Base-by-base conservation (phyloP, 2,329 filamentous ascomycete genomes). In the Claviceps sp. region DNA sequence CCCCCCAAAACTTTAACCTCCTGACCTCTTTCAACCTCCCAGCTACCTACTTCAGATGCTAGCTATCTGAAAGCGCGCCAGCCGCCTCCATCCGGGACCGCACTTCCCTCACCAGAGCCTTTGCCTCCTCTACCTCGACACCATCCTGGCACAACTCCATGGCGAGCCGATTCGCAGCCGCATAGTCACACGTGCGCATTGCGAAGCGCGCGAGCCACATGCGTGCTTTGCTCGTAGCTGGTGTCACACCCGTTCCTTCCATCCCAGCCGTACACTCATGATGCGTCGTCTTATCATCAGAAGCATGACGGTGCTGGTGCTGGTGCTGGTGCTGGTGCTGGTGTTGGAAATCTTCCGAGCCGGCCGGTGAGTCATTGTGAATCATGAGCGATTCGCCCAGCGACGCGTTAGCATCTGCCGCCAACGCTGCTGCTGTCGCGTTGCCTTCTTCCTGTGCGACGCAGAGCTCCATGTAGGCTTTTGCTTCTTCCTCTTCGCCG, bases 101-200 rank as follows among this genome's bases (percentile, higher is more conserved):
- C 13, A 95, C 84, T 66, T 97, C 91, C 55, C 89, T 78, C 55
- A 95, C 86, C 59, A 97, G 72, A 3, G 89, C 89, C 70, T 97
- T 97, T 30, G 93, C 93, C 67, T 98, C 93, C 65, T 98, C 93
- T 2, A 97, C 89, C 67, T 97, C 93, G 26, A 94, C 84, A 0
- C 93, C 93, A 67, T 98, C 93, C 67, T 96, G 89, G 65, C 90
- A 96, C 46, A 98, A 72, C 68, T 98, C 93, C 55, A 84, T 89
- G 0, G 89, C 90, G 43, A 97, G 71, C 56, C 88, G 81, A 68
- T 86, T 85, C 4, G 89, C 88, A 20, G 85, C 78, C 36, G 76
- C 73, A 60, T 87, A 87, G 65, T 95, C 89, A 41, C 82, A 82
- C 11, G 78, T 79, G 40, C 79, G 77, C 70, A 95, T 85, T 13